A percentile compares a stretch with the other conserved stretches of the same genome.
Evolutionary conservation across 2,329 filamentous ascomycete genomes (phyloP).

Genomic region (Cladosporium velox): DNA sequence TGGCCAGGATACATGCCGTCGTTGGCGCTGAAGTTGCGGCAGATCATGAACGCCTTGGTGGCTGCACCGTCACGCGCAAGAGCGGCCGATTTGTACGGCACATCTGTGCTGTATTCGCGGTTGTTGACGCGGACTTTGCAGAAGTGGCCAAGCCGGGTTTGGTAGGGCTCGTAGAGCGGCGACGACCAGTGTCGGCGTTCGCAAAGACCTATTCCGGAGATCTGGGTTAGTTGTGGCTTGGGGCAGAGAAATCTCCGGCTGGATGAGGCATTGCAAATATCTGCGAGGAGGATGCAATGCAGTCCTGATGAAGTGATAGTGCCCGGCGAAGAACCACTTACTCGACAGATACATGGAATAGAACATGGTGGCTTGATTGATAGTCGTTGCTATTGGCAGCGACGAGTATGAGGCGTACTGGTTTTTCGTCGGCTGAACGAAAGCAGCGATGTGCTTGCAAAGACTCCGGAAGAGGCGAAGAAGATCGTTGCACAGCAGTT

Average conservation of each 20-base stretch:
- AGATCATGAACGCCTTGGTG: constrained; percentile 96
- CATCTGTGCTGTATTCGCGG: constrained; percentile 91
- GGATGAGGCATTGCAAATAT: background rate
- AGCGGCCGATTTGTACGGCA: constrained; percentile 76
- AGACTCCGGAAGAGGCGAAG: constrained; percentile 20
- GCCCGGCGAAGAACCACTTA: constrained; percentile 41
- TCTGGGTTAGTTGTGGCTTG: constrained; percentile 17
- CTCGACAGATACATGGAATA: constrained; percentile 59
- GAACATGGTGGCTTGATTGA: constrained; percentile 36
- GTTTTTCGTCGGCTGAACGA: constrained; percentile 29
- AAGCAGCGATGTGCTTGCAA: constrained; percentile 34
- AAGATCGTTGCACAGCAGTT: constrained; percentile 35
- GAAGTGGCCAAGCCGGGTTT: constrained; percentile 72
- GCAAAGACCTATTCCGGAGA: constrained; percentile 70
- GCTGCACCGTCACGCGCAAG: constrained; percentile 91
- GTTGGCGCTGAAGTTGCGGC: constrained; percentile 95
- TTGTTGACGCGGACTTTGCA: constrained; percentile 95
- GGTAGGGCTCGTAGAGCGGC: constrained; percentile 82
- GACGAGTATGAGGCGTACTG: constrained; percentile 22
- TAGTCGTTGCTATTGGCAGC: constrained; percentile 15
- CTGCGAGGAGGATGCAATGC: constrained; percentile 20
- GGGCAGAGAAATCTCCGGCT: background rate
- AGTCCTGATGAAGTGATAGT: constrained; percentile 5
- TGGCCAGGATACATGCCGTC: constrained; percentile 77
- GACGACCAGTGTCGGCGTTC: constrained; percentile 91